Percentiles rank a stretch among this genome's conserved stretches.
Conservation (phyloP, 345 rosid genomes). For the Camelina sativa region DNA sequence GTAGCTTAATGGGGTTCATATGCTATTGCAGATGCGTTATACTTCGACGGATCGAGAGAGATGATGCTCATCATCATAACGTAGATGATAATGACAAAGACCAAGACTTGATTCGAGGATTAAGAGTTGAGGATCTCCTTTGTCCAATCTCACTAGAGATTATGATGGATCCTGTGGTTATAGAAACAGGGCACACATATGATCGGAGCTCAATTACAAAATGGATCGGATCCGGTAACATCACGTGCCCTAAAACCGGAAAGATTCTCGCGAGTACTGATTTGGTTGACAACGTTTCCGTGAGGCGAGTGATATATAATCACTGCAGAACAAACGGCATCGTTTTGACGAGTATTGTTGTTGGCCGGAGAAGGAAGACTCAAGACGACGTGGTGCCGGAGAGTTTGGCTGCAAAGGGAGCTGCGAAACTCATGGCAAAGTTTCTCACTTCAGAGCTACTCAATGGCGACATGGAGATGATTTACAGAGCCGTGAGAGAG, state of each 20-base stretch:
- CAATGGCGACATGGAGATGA: slow-evolving; percentile 58
- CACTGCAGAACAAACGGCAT: slow-evolving; percentile 58
- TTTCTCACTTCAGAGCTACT: slow-evolving; percentile 60
- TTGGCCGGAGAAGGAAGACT: slow-evolving; percentile 47
- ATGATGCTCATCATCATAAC: slow-evolving; percentile 28
- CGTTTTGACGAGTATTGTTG: slow-evolving; percentile 43
- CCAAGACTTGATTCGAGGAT: slow-evolving; percentile 43
- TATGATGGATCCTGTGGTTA: slow-evolving; percentile 82
- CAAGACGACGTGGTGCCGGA: slow-evolving; percentile 55
- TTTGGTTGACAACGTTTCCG: slow-evolving; percentile 61
- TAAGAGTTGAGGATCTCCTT: slow-evolving; percentile 76
- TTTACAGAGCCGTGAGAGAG: slow-evolving; percentile 68
- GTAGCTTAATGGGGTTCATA: slow-evolving; percentile 66
- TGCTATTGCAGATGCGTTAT: slow-evolving; percentile 71
- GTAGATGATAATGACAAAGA: slow-evolving; percentile 48
- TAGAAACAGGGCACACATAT: slow-evolving; percentile 85
- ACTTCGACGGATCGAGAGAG: slow-evolving; percentile 48
- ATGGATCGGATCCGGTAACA: slow-evolving; percentile 81
- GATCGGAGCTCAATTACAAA: slow-evolving; percentile 79
- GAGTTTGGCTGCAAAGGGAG: slow-evolving; percentile 58
- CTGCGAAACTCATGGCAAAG: slow-evolving; percentile 53
- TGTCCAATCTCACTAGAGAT: slow-evolving; percentile 91
- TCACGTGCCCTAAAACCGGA: slow-evolving; percentile 81
- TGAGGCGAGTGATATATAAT: slow-evolving; percentile 63
- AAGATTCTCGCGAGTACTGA: slow-evolving; percentile 59